phyloP scores from a whole-genome alignment of 768 basidiomycete species.

The Tricholoma terreum region DNA sequence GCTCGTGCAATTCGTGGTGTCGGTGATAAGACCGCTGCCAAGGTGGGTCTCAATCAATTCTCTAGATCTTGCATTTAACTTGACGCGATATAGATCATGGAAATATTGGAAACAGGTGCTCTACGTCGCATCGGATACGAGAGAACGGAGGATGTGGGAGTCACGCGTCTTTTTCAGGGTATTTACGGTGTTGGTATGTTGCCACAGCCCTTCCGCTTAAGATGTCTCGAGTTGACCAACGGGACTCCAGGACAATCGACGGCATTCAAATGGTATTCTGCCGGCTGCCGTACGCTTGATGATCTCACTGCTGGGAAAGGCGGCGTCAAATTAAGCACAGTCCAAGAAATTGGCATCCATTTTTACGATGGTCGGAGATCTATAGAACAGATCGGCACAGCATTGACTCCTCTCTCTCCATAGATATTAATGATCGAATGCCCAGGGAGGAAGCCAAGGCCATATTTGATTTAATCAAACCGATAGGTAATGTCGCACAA shows the following conservation, averaged over 20 bases:
- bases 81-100: slow-evolving; percentile 57
- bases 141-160: slow-evolving; percentile 58
- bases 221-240: background rate
- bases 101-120: slow-evolving; percentile 74
- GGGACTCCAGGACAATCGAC: slow-evolving; percentile 49
- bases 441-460: slow-evolving; percentile 74
- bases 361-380: slow-evolving; percentile 61
- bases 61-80: background rate
- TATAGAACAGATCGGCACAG: background rate
- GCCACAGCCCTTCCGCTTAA: too few relatives aligned
- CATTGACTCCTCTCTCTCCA: background rate
- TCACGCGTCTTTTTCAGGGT: slow-evolving; percentile 61
- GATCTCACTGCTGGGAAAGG: slow-evolving; percentile 62
- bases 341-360: slow-evolving; percentile 64
- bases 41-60: slow-evolving; percentile 37
- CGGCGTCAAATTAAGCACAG: slow-evolving; percentile 56
- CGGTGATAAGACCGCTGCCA: slow-evolving; percentile 72
- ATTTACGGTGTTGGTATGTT: slow-evolving; percentile 84
- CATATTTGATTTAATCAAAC: slow-evolving; percentile 71
- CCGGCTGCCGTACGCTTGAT: slow-evolving; percentile 74
- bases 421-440: slow-evolving; percentile 87
- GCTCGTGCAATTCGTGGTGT: slow-evolving; percentile 60
- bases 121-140: slow-evolving; percentile 67
- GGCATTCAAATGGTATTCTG: slow-evolving; percentile 71
- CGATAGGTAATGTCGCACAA: slow-evolving; percentile 47